Evolutionary conservation across 148 eudicot genomes (phyloP).

Genomic region (Silene latifolia): DNA sequence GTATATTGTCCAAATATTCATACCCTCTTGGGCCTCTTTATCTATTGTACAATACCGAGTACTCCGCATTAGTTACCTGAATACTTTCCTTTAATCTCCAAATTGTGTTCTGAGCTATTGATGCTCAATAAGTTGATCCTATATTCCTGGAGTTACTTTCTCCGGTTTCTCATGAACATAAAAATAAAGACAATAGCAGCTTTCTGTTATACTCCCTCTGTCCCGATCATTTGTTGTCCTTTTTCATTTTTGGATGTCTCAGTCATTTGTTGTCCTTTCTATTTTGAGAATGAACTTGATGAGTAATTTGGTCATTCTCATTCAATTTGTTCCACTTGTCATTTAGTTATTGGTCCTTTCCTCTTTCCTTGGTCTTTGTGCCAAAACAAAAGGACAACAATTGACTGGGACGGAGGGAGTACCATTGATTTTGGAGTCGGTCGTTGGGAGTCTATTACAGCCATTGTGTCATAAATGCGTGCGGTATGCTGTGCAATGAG

Average conservation of each 20-base stretch:
- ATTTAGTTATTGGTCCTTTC: too few species aligned
- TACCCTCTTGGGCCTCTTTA: not conserved
- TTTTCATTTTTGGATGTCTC: too few species aligned
- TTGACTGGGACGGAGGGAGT: too few species aligned
- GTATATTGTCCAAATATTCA: conserved; percentile 8
- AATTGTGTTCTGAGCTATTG: not conserved
- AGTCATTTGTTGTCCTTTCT: too few species aligned
- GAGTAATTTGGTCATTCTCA: too few species aligned
- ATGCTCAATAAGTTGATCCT: not conserved
- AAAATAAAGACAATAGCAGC: not conserved
- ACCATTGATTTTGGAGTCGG: not conserved
- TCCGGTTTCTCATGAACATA: not conserved
- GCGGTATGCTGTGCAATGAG: not conserved
- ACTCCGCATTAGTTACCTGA: not conserved
- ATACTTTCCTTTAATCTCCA: not conserved
- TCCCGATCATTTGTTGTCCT: too few species aligned
- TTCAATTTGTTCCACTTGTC: too few species aligned
- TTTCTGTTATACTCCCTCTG: not conserved
- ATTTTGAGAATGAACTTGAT: too few species aligned
- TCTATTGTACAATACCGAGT: not conserved
- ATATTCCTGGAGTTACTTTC: not conserved
- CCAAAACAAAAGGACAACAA: too few species aligned
- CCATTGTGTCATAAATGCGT: not conserved
- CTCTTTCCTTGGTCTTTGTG: too few species aligned
- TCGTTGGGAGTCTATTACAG: too few species aligned